Evolutionary conservation across 768 basidiomycete genomes (phyloP).

Genomic region (Imleria badia): DNA sequence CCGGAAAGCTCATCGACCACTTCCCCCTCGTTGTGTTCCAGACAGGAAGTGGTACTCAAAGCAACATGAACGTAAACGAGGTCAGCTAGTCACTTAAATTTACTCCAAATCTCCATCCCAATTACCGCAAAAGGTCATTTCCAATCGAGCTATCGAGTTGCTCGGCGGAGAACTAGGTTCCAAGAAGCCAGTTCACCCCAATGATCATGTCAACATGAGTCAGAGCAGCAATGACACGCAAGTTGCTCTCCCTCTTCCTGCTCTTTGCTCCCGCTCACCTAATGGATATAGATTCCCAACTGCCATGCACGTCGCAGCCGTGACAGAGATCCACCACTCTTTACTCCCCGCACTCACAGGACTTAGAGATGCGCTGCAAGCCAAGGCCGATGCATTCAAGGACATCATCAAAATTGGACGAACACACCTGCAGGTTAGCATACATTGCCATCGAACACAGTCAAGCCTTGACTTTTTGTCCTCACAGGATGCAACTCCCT

Average conservation of each 20-base stretch:
- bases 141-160: slow-evolving; percentile 96
- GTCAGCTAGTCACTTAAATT: slow-evolving; percentile 36
- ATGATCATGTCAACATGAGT: slow-evolving; percentile 99
- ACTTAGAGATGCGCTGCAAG: slow-evolving; percentile 80
- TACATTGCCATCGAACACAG: neutral
- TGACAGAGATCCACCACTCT: slow-evolving; percentile 76
- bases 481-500: slow-evolving; percentile 87
- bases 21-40: slow-evolving; percentile 99
- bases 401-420: slow-evolving; percentile 98
- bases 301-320: slow-evolving; percentile 97
- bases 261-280: neutral
- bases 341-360: slow-evolving; percentile 85
- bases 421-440: slow-evolving; percentile 81
- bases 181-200: slow-evolving; percentile 97
- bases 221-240: slow-evolving; percentile 99
- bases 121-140: slow-evolving; percentile 69
- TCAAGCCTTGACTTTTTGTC: neutral
- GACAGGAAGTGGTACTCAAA: slow-evolving; percentile 97
- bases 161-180: slow-evolving; percentile 94
- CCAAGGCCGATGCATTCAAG: slow-evolving; percentile 80
- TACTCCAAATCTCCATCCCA: neutral
- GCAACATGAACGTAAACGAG: slow-evolving; percentile 99
- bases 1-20: slow-evolving; percentile 90
- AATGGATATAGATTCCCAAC: slow-evolving; percentile 80
- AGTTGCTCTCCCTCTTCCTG: slow-evolving; percentile 27